Evolutionary conservation across 164 flowering plant species (phyloP).

Genomic region (Kalanchoe fedtschenkoi): DNA sequence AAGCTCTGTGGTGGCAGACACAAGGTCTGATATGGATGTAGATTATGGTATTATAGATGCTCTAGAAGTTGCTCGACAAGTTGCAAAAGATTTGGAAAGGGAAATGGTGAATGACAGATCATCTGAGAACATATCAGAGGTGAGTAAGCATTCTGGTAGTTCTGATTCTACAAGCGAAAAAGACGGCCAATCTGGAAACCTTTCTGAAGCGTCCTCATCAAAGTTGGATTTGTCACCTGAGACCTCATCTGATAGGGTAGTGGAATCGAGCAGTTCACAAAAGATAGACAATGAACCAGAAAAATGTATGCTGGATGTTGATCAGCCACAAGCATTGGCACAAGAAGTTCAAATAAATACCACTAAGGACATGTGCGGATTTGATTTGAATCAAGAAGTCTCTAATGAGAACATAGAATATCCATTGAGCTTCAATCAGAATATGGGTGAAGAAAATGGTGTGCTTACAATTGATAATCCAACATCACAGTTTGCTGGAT

Average conservation of each 20-base stretch:
- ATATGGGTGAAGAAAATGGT: not conserved
- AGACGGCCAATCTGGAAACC: slow-evolving; percentile 18
- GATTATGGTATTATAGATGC: slow-evolving; percentile 70
- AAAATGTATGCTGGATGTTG: slow-evolving; percentile 1
- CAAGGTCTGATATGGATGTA: slow-evolving; percentile 38
- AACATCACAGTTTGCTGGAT: not conserved
- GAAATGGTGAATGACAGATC: slow-evolving; percentile 50
- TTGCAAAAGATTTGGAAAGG: slow-evolving; percentile 75
- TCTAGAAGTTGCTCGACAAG: slow-evolving; percentile 73
- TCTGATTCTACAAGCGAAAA: slow-evolving; percentile 44
- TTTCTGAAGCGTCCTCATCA: slow-evolving; percentile 13
- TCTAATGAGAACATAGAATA: slow-evolving; percentile 43
- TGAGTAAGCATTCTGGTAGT: slow-evolving; percentile 30
- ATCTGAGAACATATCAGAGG: slow-evolving; percentile 40
- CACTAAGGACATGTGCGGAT: slow-evolving; percentile 25
- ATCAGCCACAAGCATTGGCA: not conserved
- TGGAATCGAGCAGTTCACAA: not conserved
- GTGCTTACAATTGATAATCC: not conserved
- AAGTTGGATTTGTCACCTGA: slow-evolving; percentile 1
- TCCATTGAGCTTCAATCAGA: slow-evolving; percentile 7
- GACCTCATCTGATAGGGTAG: not conserved
- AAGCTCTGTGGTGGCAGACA: slow-evolving; percentile 15
- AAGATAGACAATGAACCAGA: slow-evolving; percentile 3
- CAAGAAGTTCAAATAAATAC: slow-evolving; percentile 3
- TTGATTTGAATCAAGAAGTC: slow-evolving; percentile 40